Conservation (phyloP, 2,329 filamentous ascomycete genomes). For the Paracorniculantispora psalliotae region DNA sequence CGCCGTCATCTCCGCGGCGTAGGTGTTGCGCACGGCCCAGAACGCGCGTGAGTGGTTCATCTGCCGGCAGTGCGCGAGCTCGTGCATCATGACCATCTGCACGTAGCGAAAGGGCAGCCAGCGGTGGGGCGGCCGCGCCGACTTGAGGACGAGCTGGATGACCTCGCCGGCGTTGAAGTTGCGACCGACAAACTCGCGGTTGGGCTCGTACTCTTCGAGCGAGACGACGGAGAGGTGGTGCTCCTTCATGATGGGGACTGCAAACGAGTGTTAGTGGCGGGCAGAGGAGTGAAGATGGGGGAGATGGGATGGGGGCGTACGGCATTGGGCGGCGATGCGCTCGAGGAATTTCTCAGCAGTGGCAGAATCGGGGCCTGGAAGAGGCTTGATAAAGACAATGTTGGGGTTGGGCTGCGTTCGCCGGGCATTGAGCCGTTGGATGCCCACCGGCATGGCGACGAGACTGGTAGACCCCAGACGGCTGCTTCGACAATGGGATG, state of each 20-base stretch:
- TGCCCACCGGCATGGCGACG: constrained; percentile 66
- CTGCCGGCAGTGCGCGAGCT: constrained; percentile 81
- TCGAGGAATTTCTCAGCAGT: constrained; percentile 67
- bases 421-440: constrained; percentile 72
- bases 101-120: constrained; percentile 83
- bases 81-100: constrained; percentile 95
- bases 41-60: constrained; percentile 86
- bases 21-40: constrained; percentile 72
- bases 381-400: constrained; percentile 81
- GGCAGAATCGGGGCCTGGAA: constrained; percentile 58
- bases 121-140: constrained; percentile 48
- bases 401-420: constrained; percentile 68
- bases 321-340: constrained; percentile 74
- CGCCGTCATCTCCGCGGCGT: constrained; percentile 63
- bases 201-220: constrained; percentile 77
- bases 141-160: constrained; percentile 76
- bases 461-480: not conserved
- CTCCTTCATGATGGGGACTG: constrained; percentile 65
- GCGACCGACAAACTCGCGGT: constrained; percentile 76
- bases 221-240: constrained; percentile 61
- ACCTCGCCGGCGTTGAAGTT: constrained; percentile 90
- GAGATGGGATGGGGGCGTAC: constrained; percentile 32
- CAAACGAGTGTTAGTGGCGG: not conserved
- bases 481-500: no score
- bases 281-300: not conserved